Base-by-base conservation (phyloP, 164 flowering plant species). In the Kingdonia uniflora region DNA sequence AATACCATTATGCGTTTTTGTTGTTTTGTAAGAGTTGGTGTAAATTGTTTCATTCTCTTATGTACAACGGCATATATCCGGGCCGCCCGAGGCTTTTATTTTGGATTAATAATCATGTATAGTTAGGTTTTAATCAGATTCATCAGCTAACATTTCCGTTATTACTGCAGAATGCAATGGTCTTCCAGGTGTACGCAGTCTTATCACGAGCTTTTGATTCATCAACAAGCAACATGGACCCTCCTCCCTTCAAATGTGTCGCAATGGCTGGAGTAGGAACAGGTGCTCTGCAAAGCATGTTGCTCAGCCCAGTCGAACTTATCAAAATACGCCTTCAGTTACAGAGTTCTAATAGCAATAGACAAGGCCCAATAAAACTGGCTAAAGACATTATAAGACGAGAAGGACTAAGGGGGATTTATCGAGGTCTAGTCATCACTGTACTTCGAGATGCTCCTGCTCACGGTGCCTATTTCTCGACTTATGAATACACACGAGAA, bases 161-260 rank as follows among this genome's bases (percentile, higher is more conserved):
- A 46, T 44, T 35, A n/a, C 35, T 71, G 68, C 87, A 92, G 98
- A 88, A 88, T 64, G 95, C 98, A 7, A 64, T 92, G 72, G 95
- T 68, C 38, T 87, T 88, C 69, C 98, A 92, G 58, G 77, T 68
- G 39, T 82, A 79, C 52, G 95, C 96, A 0, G 70, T 78, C 48
- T 73, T 88, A 15, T 82, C 94, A 0, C 71, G 88, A 55, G 74
- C 87, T 35, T 71, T 73, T 26, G 78, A 77, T 64, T 39, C 71
- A 15, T 61, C 74, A 1, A 11, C 54, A 19, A 20, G 69, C 15
- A 7, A 51, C 14, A 60, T 42, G 1, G 91, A 84, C 16, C 89
- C 98, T 17, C 94, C 95, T n/a, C 79, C 95, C 0, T 82, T 72
- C 72, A 84, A 54, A 69, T 79, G 87, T 2, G 91, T 86, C 11